phyloP scores from a whole-genome alignment of 1,284 basidiomycete genomes.

The Bondarzewia mesenterica region DNA sequence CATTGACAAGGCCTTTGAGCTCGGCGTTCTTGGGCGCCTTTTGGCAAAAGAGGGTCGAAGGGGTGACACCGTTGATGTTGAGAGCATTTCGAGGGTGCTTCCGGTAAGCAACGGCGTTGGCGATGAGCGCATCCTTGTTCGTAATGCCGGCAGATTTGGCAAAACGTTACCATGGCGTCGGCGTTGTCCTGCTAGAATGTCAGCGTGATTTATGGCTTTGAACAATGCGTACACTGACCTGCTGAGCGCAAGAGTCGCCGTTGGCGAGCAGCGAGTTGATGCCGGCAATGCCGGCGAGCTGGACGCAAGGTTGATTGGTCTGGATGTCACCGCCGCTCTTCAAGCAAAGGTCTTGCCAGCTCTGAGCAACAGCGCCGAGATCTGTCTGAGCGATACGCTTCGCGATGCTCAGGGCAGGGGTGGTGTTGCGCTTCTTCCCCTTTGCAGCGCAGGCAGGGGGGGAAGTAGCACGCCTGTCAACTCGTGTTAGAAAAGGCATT shows the following conservation, averaged over 20 bases:
- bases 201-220: neutral
- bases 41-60: conserved; percentile 41
- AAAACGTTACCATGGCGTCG: conserved; percentile 39
- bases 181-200: conserved; percentile 33
- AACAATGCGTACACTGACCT: neutral
- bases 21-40: conserved; percentile 39
- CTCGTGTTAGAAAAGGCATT: neutral
- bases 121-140: conserved; percentile 31
- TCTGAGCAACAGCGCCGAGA: conserved; percentile 19
- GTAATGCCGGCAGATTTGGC: conserved; percentile 33
- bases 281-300: conserved; percentile 29
- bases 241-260: conserved; percentile 31
- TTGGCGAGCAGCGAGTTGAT: conserved; percentile 34
- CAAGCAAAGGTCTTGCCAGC: conserved; percentile 23
- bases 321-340: conserved; percentile 30
- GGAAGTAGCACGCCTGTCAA: neutral
- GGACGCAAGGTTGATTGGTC: conserved; percentile 31
- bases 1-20: conserved; percentile 38
- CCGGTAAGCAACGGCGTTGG: conserved; percentile 32
- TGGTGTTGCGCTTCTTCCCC: neutral
- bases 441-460: neutral
- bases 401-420: neutral
- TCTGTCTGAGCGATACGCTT: conserved; percentile 20
- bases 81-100: conserved; percentile 33
- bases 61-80: conserved; percentile 28